Evolutionary conservation across 1,284 basidiomycete genomes (phyloP), one percentile per base, ranked within the genome.

Genomic region (Meira miltonrushii): DNA sequence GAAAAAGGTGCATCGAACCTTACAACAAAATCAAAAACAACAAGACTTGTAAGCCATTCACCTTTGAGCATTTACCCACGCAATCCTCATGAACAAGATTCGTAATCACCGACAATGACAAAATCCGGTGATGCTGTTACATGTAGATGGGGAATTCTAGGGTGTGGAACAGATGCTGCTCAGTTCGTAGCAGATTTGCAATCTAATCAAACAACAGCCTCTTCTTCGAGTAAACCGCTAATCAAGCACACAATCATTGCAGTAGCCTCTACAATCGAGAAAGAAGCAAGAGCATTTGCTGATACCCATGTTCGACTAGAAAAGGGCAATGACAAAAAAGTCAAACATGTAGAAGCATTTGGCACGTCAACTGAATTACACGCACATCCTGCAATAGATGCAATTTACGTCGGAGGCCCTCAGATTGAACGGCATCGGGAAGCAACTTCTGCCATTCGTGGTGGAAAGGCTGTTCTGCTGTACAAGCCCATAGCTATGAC

Each of bases 61-160:
- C 28, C 28, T 33, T 33, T 33, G 28, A 33, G 28, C 28, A 33
- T 33, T 33, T 33, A 4, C 28, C 28, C 28, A 8, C 3, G 28
- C 4, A 33, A 33, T 33, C 8, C 28, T 33, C 4, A 33, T 33
- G 28, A 33, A 33, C 28, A 33, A 33, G 28, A 33, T 33, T 33
- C 28, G 3, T 8, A 33, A 33, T 4, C 8, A 33, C 8, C 3
- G 28, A 33, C 28, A 33, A 33, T 33, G 28, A 33, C 28, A 8
- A 33, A 33, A 8, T 33, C 28, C 28, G 28, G 28, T 33, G 28
- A 33, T 33, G 28, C 28, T 33, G 3, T 48, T 12, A 25, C 6
- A 5, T 48, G 55, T 28, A 47, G 48, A 57, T 57, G 55, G 55
- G 55, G 55, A 15, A 39, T 57, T 4, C n/a, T 57, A n/a, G 55